Base-by-base conservation (phyloP, 176 grass and related monocot genomes). In the Triticum urartu region DNA sequence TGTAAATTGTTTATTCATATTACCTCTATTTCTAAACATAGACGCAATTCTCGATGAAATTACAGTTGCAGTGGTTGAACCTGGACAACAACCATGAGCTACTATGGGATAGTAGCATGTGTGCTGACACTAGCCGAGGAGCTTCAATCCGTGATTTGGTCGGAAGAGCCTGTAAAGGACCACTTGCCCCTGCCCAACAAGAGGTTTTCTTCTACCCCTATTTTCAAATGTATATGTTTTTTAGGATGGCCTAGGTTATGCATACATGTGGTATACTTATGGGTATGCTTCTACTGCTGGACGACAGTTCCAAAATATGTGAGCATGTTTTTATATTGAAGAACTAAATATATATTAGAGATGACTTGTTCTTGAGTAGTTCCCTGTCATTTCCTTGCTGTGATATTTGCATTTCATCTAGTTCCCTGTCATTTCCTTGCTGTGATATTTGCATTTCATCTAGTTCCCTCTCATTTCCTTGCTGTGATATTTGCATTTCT, bases 41-140 rank as follows among this genome's bases (percentile, higher is more conserved):
- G 12, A 50, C 40, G 18, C 7, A 68, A 42, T 72, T 89, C 36
- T 79, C 68, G 5, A 45, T 86, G 70, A 25, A 84, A 94, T 45
- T 82, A 84, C 88, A 98, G 96, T 81, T 95, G 81, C 85, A 92
- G 35, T 98, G 96, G 96, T 76, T 98, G 54, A 95, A 95, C 81
- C 84, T 87, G 75, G 96, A 98, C 64, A 94, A 92, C 77, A 94
- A 87, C 67, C 93, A 98, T 72, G 96, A 98, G 59, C 85, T 94
- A 73, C 85, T 95, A 82, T 98, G 96, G 93, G 96, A 98, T 89
- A 83, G 88, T 81, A 86, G 81, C 75, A 98, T 98, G 96, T 98
- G 96, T 85, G 90, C 88, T 81, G 92, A 95, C 72, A 92, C 93
- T 64, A 98, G 92, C 77, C 86, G 87, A 72, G 92, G 93, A 33